Evolutionary conservation across 2,329 filamentous ascomycete species (phyloP), one percentile per base, ranked within the genome.

Genomic region (Neopestalotiopsis sp.): DNA sequence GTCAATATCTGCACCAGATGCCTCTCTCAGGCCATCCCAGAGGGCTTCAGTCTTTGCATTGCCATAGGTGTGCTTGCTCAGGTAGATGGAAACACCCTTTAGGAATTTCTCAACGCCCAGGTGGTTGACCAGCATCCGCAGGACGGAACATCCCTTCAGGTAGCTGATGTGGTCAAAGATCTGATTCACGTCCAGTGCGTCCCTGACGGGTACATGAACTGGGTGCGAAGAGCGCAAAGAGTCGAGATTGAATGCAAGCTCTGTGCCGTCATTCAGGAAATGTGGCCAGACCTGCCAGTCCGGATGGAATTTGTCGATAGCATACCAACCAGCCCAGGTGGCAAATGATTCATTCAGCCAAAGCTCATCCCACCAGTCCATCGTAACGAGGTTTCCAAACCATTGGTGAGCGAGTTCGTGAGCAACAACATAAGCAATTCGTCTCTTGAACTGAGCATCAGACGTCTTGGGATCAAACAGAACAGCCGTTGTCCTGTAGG

Each of bases 201-300:
- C 95, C 74, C 91, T 91, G 38, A 99, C 96, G 0, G 94, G 93
- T 6, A 99, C 96, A 80, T 99, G 95, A 74, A 99, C 98, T 9
- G 96, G 93, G 80, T 99, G 96, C 64, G 94, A 97, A 57, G 94
- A 93, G 61, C 96, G 92, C 73, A 99, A 89, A 60, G 93, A 91
- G 77, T 99, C 96, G 38, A 99, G 89, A 73, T 91, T 88, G 81
- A 98, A 97, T 68, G 95, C 95, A 84, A 90, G 90, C 87, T 97
- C 94, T 84, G 97, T 93, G 75, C 92, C 93, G 84, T 98, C 96
- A 82, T 94, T 94, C 76, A 98, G 94, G 82, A 98, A 99, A 83
- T 98, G 95, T 69, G 93, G 92, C 96, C 96, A 99, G 40, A 98
- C 92, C 75, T 98, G 91, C 95, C 96, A 98, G 74, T 98, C 95